These are phyloP conservation scores for Botrytis paeoniae DNA, from an alignment of 2,329 filamentous ascomycete species.

Conservation along the genomic window DNA sequence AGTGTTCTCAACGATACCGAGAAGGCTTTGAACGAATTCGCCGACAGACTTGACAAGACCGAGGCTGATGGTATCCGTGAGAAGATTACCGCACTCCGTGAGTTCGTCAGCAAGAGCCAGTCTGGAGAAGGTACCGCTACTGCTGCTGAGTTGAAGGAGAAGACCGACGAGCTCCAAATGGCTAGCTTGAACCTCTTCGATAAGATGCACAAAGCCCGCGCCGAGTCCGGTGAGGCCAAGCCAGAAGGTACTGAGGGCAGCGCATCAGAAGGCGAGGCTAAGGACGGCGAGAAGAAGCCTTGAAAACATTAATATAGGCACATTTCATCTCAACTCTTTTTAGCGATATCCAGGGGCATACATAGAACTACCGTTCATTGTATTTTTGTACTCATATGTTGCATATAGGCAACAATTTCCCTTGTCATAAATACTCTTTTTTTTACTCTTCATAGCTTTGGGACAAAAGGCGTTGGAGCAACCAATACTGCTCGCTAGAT, in stretches of 20 bases:
- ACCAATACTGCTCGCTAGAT: constrained; percentile 33
- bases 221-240: constrained; percentile 58
- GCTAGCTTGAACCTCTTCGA: constrained; percentile 96
- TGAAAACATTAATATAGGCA: constrained; percentile 42
- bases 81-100: constrained; percentile 83
- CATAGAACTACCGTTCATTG: constrained; percentile 37
- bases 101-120: constrained; percentile 92
- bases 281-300: constrained; percentile 63
- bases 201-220: constrained; percentile 98
- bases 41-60: constrained; percentile 93
- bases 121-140: constrained; percentile 83
- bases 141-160: constrained; percentile 93
- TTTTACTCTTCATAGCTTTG: constrained; percentile 37
- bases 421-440: constrained; percentile 35
- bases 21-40: constrained; percentile 95
- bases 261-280: constrained; percentile 65
- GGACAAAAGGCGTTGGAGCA: constrained; percentile 37
- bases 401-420: constrained; percentile 37
- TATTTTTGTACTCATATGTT: constrained; percentile 40
- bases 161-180: constrained; percentile 96
- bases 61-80: constrained; percentile 91
- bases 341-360: constrained; percentile 34
- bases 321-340: constrained; percentile 31
- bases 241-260: constrained; percentile 45
- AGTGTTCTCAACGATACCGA: constrained; percentile 96